Evolutionary conservation across 176 grass and related monocot genomes (phyloP).

Genomic region (Eremochloa ophiuroides): DNA sequence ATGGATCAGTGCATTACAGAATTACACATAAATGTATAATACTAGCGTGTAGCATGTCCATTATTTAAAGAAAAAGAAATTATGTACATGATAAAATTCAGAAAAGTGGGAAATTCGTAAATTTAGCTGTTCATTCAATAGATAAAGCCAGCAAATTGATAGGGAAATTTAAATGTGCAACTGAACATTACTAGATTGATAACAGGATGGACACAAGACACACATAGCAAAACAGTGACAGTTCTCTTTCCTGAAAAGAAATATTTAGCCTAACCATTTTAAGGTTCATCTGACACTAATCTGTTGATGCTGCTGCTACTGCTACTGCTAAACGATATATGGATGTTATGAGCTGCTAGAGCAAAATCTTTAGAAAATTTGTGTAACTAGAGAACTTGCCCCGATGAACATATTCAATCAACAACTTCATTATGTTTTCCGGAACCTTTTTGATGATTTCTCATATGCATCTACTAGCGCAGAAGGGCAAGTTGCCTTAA

Average conservation of each 20-base stretch:
- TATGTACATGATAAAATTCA: neutral
- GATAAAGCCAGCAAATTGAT: neutral
- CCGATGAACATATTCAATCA: neutral
- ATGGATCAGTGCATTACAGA: neutral
- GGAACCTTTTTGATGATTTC: neutral
- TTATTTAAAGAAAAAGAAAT: neutral
- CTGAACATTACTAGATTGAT: neutral
- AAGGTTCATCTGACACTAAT: neutral
- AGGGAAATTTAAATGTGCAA: neutral
- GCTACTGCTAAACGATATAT: neutral
- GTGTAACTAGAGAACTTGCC: neutral
- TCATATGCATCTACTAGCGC: neutral
- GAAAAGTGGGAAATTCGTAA: neutral
- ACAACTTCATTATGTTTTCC: neutral
- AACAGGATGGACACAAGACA: neutral
- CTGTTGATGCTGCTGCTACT: neutral
- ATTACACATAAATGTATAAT: neutral
- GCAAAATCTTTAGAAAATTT: neutral
- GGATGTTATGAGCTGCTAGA: neutral
- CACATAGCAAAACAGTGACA: neutral
- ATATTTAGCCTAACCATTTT: neutral
- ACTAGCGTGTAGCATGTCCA: neutral
- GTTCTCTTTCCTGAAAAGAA: neutral
- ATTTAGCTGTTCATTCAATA: neutral
- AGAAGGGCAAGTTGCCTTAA: constrained; percentile 10